These are phyloP conservation scores for Fusarium cicatricum DNA, from an alignment of 2,329 filamentous ascomycete genomes.

Conservation along the genomic window DNA sequence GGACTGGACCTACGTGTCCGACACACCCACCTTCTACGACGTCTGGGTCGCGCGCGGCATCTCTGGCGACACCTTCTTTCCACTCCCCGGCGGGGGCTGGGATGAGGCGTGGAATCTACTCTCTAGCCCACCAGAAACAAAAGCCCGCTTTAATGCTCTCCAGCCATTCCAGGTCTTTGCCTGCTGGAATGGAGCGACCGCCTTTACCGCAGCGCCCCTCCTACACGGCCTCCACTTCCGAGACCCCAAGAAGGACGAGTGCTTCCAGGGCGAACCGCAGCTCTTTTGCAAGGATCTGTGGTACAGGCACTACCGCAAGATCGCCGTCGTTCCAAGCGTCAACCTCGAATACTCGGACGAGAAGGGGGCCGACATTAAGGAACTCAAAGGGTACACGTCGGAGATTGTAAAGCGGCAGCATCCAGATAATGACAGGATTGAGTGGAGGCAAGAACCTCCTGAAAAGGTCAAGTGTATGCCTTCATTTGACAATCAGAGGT, in stretches of 20 bases:
- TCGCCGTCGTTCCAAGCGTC: conserved; percentile 63
- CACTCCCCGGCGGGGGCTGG: conserved; percentile 61
- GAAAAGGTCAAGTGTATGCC: conserved; percentile 59
- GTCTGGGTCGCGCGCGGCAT: conserved; percentile 64
- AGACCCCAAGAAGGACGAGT: conserved; percentile 51
- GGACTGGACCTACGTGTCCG: conserved; percentile 60
- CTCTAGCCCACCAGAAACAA: conserved; percentile 55
- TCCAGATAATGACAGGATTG: conserved; percentile 45
- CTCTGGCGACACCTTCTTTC: conserved; percentile 63
- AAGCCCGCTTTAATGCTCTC: conserved; percentile 45
- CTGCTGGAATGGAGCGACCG: conserved; percentile 67
- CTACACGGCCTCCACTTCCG: conserved; percentile 56
- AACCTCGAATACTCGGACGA: conserved; percentile 63
- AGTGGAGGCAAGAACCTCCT: conserved; percentile 56
- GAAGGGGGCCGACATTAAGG: conserved; percentile 55
- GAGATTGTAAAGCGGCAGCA: conserved; percentile 46
- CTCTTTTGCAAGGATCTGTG: conserved; percentile 67
- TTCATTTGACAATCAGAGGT: conserved; percentile 50
- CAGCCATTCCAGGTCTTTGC: conserved; percentile 66
- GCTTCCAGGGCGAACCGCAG: conserved; percentile 61
- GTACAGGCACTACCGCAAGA: conserved; percentile 56
- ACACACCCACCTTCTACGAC: conserved; percentile 64
- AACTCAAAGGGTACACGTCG: conserved; percentile 58
- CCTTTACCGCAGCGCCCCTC: conserved; percentile 60
- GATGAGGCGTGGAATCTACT: conserved; percentile 60